phyloP scores from a whole-genome alignment of 192 early-diverging fungal genomes.

The Diversispora eburnea region DNA sequence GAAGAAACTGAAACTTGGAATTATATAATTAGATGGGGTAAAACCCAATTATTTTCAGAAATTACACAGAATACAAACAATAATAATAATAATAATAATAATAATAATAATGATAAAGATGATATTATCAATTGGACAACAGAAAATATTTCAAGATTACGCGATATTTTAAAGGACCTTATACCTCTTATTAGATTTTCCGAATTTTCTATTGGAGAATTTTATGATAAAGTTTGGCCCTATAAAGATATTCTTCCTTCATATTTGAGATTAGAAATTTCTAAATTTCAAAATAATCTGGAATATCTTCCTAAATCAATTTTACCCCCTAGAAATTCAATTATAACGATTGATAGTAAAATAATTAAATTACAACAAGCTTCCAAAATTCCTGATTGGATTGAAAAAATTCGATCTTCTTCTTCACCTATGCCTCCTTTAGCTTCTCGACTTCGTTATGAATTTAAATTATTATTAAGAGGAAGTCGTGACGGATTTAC shows the following conservation, averaged over 20 bases:
- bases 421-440: neutral
- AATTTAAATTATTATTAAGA: slow-evolving; percentile 24
- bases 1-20: slow-evolving; percentile 17
- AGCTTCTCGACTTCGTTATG: neutral
- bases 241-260: slow-evolving; percentile 2
- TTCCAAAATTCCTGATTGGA: slow-evolving; percentile 18
- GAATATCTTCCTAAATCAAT: neutral
- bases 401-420: neutral
- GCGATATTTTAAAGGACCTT: slow-evolving; percentile 10
- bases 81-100: neutral
- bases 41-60: neutral
- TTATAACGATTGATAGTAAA: slow-evolving; percentile 1
- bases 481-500: slow-evolving; percentile 24
- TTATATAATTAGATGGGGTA: neutral
- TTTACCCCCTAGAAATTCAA: slow-evolving; percentile 1
- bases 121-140: neutral
- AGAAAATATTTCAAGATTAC: neutral
- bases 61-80: neutral
- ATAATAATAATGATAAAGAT: neutral
- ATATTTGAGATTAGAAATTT: neutral
- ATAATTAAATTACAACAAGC: slow-evolving; percentile 14
- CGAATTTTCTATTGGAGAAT: slow-evolving; percentile 3
- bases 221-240: slow-evolving; percentile 14
- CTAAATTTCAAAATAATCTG: neutral
- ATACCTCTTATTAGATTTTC: slow-evolving; percentile 23